These are phyloP conservation scores for Aethionema arabicum DNA, from an alignment of 345 rosid genomes.

Conservation along the genomic window DNA sequence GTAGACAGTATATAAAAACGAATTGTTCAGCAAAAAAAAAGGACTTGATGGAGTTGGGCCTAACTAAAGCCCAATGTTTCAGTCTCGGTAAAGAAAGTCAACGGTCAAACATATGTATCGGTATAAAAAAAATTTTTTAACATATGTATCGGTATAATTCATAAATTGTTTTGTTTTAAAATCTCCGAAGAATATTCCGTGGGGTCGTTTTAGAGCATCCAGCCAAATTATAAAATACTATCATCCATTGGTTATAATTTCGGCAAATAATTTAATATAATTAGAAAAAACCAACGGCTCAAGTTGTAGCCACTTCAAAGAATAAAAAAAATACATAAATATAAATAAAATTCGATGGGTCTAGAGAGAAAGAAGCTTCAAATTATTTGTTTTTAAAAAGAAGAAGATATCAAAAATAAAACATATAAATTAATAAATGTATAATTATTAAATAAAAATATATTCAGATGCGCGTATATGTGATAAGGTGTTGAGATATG, in stretches of 20 bases:
- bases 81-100: background rate
- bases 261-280: too few species aligned
- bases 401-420: background rate
- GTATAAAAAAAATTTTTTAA: too few species aligned
- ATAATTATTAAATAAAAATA: background rate
- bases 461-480: slow-evolving; percentile 34
- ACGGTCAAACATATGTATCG: background rate
- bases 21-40: too few species aligned
- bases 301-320: too few species aligned
- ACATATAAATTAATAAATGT: too few species aligned
- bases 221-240: too few species aligned
- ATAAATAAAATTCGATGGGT: slow-evolving; percentile 7
- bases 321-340: background rate
- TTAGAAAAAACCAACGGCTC: too few species aligned
- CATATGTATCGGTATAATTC: background rate
- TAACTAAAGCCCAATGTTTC: background rate
- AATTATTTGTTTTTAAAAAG: slow-evolving; percentile 14
- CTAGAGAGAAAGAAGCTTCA: slow-evolving; percentile 20
- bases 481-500: slow-evolving; percentile 29
- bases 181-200: too few species aligned
- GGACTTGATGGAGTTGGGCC: background rate
- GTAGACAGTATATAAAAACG: too few species aligned
- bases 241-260: too few species aligned
- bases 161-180: too few species aligned
- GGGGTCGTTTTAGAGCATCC: too few species aligned